Evolutionary conservation across 441 rosid genomes (phyloP).

Genomic region (Erodium trifolium): DNA sequence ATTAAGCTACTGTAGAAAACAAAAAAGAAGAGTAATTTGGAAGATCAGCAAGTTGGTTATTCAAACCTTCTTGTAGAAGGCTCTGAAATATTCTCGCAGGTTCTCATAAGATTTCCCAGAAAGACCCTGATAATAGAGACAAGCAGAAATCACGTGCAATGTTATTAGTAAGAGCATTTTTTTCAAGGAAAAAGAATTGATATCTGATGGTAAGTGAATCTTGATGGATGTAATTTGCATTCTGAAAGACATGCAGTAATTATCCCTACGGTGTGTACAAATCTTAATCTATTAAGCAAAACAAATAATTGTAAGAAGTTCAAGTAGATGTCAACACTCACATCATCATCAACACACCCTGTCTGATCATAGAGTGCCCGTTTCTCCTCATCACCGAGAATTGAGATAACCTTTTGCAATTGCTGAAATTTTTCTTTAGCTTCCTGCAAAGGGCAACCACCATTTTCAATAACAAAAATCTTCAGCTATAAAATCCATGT

Average conservation of each 20-base stretch:
- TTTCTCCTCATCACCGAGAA: conserved; percentile 88
- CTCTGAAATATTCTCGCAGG: conserved; percentile 56
- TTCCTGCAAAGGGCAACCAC: conserved; percentile 36
- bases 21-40: conserved; percentile 1
- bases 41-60: conserved; percentile 5
- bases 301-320: not conserved
- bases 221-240: not conserved
- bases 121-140: conserved; percentile 46
- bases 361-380: conserved; percentile 79
- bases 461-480: conserved; percentile 5
- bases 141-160: conserved; percentile 6
- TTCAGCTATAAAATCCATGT: not conserved
- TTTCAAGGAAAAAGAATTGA: not conserved
- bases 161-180: not conserved
- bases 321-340: conserved; percentile 31
- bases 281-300: not conserved
- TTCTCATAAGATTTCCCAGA: conserved; percentile 67
- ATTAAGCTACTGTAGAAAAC: conserved; percentile 3
- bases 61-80: conserved; percentile 66
- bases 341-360: conserved; percentile 82
- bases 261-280: not conserved
- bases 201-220: not conserved
- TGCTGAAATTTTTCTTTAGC: conserved; percentile 95
- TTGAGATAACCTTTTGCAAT: conserved; percentile 79
- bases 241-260: not conserved